Evolutionary conservation across 2,329 filamentous ascomycete genomes (phyloP), one percentile per base, ranked within the genome.

Genomic region (Fusarium robinianum): DNA sequence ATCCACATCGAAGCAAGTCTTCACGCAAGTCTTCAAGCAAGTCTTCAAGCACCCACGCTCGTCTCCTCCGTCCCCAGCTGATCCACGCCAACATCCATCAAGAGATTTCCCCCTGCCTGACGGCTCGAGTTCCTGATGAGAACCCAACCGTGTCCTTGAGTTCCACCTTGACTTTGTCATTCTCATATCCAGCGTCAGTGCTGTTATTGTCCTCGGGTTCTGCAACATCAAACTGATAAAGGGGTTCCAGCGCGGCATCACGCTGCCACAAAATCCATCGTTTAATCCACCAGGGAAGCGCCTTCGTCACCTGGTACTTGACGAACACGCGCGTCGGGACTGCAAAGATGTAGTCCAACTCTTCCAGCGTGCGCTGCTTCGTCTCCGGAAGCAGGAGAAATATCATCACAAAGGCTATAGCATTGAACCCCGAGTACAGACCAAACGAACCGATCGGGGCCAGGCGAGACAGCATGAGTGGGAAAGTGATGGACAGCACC

Each of bases 401-500:
- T 27, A 83, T 80, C 66, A 82, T 72, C 23, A 75, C 42, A 15
- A 82, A 68, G 0, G 77, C 79, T 1, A 79, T 51, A 2, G 80
- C 51, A 54, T 83, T 83, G 49, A 81, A 73, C 1, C 71, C 75
- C 0, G 79, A 72, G 50, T 83, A 83, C 36, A 79, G 70, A 2
- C 72, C 70, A 53, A 81, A 81, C 0, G 78, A 72, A 2, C 78
- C 78, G 4, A 74, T 60, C 2, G 74, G 70, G 3, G 68, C 65
- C 1, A 78, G 51, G 8, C 62, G 57, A 3, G 64, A 63, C 9
- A 84, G 65, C 67, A 84, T 76, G 32, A 77, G 70, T 2, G 81
- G 82, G 58, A 84, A 83, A 0, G 81, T 85, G 37, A 87, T 78
- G n/a, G 78, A 76, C 31, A 84, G 67, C 0, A 87, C 76, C 0